These are phyloP conservation scores for Nyctanthes arbortristis DNA, from an alignment of 257 asterid species.

Conservation along the genomic window DNA sequence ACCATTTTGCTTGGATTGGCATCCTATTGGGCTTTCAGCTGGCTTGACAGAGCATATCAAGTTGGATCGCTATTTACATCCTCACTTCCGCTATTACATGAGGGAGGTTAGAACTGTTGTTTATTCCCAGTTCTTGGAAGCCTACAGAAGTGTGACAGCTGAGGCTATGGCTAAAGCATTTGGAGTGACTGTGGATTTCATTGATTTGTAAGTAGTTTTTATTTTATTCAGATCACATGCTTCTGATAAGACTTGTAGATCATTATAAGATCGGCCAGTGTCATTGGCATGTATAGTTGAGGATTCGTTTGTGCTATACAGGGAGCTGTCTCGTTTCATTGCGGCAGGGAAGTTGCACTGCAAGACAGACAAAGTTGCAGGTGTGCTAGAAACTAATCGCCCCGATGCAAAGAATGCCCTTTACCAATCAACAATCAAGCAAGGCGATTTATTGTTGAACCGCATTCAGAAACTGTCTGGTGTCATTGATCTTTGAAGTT, in stretches of 20 bases:
- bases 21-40: slow-evolving; percentile 46
- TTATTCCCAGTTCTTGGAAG: slow-evolving; percentile 85
- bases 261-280: too few species aligned
- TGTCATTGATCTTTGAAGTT: slow-evolving; percentile 75
- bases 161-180: slow-evolving; percentile 86
- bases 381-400: slow-evolving; percentile 83
- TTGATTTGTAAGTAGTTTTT: slow-evolving; percentile 55
- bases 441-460: slow-evolving; percentile 89
- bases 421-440: slow-evolving; percentile 89
- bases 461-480: slow-evolving; percentile 93
- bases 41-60: slow-evolving; percentile 72
- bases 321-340: slow-evolving; percentile 80
- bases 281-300: neutral
- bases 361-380: slow-evolving; percentile 86
- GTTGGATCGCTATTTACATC: slow-evolving; percentile 71
- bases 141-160: slow-evolving; percentile 76
- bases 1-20: slow-evolving; percentile 6
- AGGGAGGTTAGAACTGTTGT: slow-evolving; percentile 76
- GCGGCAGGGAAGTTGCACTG: slow-evolving; percentile 89
- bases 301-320: slow-evolving; percentile 20
- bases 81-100: slow-evolving; percentile 79
- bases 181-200: slow-evolving; percentile 76
- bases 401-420: slow-evolving; percentile 95
- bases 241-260: too few species aligned
- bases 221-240: neutral